Conservation (phyloP, 2,329 filamentous ascomycete species). For the Apiospora marii region DNA sequence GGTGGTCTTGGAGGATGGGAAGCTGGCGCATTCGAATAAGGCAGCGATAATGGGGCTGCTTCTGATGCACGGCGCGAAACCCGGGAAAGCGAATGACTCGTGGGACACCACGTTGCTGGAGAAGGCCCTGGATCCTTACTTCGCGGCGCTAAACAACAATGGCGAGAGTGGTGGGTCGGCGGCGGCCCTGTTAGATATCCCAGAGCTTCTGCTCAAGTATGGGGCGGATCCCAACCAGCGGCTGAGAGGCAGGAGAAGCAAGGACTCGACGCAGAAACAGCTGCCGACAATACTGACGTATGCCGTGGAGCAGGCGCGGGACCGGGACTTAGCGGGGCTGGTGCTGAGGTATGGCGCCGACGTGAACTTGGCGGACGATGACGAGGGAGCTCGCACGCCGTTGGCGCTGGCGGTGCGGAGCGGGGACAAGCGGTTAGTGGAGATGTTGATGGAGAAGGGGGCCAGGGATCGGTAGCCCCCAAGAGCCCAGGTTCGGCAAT, state of each 20-base stretch:
- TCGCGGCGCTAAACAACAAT: neutral
- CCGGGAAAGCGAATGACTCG: neutral
- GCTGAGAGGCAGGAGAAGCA: neutral
- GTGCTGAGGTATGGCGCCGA: slow-evolving; percentile 15
- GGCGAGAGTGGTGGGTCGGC: neutral
- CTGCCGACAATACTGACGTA: slow-evolving; percentile 22
- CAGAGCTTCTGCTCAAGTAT: slow-evolving; percentile 26
- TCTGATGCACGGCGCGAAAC: neutral
- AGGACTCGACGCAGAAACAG: neutral
- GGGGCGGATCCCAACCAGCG: slow-evolving; percentile 41
- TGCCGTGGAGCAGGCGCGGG: slow-evolving; percentile 23
- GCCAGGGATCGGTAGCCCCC: neutral
- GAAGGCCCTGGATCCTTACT: neutral
- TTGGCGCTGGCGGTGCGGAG: slow-evolving; percentile 41
- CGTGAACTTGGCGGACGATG: slow-evolving; percentile 17
- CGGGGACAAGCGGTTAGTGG: slow-evolving; percentile 38
- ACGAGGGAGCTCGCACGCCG: slow-evolving; percentile 19
- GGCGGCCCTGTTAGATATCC: slow-evolving; percentile 25
- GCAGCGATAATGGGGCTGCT: neutral
- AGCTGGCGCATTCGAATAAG: neutral
- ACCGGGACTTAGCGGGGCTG: slow-evolving; percentile 23
- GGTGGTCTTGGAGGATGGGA: slow-evolving; percentile 35
- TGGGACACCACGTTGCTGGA: neutral
- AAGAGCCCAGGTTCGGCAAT: neutral
- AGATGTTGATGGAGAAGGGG: slow-evolving; percentile 38